These are phyloP conservation scores for Mycena citricolor DNA, from an alignment of 1,284 basidiomycete species.

Conservation along the genomic window DNA sequence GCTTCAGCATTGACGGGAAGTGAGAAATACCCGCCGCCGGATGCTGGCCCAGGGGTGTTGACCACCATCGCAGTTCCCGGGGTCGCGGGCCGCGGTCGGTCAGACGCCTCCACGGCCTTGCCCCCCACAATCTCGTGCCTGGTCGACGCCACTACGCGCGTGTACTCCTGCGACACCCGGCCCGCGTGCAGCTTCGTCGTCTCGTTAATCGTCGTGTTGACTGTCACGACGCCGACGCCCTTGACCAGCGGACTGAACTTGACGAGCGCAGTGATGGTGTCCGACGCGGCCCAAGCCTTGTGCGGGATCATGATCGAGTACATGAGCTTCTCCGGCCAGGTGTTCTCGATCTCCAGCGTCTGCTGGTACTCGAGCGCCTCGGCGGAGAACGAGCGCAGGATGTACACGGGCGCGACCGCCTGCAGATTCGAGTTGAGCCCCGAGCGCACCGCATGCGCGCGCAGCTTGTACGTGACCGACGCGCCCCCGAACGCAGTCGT, in stretches of 20 bases:
- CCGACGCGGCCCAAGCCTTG: slow-evolving; percentile 90
- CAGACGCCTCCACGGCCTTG: slow-evolving; percentile 48
- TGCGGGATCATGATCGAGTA: slow-evolving; percentile 85
- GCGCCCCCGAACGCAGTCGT: slow-evolving; percentile 62
- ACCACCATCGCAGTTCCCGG: slow-evolving; percentile 17
- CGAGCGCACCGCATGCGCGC: slow-evolving; percentile 75
- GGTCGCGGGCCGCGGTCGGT: slow-evolving; percentile 28
- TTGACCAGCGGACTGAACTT: slow-evolving; percentile 88
- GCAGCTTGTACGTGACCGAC: slow-evolving; percentile 81
- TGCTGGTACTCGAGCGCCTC: slow-evolving; percentile 94
- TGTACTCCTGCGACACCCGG: slow-evolving; percentile 58
- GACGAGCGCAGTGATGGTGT: slow-evolving; percentile 76
- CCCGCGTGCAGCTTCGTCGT: slow-evolving; percentile 65
- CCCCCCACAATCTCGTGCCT: slow-evolving; percentile 75
- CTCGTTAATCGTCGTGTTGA: slow-evolving; percentile 76
- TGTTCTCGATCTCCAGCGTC: slow-evolving; percentile 92
- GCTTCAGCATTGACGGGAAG: slow-evolving; percentile 11
- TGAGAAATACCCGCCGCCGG: slow-evolving; percentile 23
- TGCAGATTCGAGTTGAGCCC: slow-evolving; percentile 76
- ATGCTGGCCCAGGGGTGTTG: background rate
- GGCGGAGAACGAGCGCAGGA: slow-evolving; percentile 72
- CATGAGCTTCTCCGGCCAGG: slow-evolving; percentile 95
- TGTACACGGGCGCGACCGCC: slow-evolving; percentile 57
- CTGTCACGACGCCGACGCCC: slow-evolving; percentile 71
- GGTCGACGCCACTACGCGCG: slow-evolving; percentile 59